Evolutionary conservation across 192 early-diverging fungal genomes (phyloP).

Genomic region (Linnemannia exigua): DNA sequence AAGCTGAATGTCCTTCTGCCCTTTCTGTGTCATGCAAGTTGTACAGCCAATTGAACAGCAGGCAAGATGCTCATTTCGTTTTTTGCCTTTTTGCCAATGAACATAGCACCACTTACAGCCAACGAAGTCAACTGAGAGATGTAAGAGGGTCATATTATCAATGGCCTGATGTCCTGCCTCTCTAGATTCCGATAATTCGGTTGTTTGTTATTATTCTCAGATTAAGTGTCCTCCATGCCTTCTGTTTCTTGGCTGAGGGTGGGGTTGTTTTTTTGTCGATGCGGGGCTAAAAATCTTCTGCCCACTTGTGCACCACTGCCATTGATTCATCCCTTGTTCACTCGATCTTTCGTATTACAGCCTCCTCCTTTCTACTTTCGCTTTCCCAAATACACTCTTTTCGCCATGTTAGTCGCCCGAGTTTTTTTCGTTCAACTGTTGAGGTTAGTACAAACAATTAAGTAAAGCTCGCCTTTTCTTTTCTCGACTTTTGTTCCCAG

Average conservation of each 20-base stretch:
- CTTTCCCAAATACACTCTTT: too few species aligned
- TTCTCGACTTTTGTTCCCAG: background rate
- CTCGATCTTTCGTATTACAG: background rate
- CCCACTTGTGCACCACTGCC: background rate
- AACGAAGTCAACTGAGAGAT: background rate
- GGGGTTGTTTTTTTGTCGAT: background rate
- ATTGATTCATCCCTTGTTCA: background rate
- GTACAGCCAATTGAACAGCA: background rate
- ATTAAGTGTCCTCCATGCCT: too few species aligned
- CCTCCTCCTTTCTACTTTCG: too few species aligned
- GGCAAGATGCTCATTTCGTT: background rate
- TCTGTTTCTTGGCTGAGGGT: too few species aligned
- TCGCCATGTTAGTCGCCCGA: too few species aligned
- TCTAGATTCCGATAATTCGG: background rate
- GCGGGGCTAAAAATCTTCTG: background rate
- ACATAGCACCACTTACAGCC: background rate
- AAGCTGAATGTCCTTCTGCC: background rate
- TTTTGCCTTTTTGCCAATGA: background rate
- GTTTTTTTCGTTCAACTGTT: background rate
- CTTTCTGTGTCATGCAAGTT: background rate
- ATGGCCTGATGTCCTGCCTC: background rate
- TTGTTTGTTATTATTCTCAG: background rate
- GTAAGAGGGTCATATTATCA: too few species aligned
- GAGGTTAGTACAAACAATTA: background rate
- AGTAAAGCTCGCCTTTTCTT: background rate